These are phyloP conservation scores for Brassica incana DNA, from an alignment of 345 rosid genomes.

Conservation along the genomic window DNA sequence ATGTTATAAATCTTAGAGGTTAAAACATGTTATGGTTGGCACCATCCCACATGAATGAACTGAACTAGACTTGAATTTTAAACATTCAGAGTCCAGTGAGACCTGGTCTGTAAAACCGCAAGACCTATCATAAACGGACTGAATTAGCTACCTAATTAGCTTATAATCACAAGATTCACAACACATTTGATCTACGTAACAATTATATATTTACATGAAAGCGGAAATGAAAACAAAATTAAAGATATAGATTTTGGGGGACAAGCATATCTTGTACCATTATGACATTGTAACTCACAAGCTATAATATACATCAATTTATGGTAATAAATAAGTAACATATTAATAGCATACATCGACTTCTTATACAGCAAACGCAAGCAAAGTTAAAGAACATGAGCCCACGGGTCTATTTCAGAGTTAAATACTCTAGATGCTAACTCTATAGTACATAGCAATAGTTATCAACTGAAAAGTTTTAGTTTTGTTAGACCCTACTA, in stretches of 20 bases:
- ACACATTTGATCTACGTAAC: neutral
- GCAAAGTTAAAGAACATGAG: slow-evolving; percentile 12
- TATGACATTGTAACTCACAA: slow-evolving; percentile 1
- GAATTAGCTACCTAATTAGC: neutral
- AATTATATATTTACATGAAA: neutral
- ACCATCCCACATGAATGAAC: neutral
- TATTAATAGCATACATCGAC: neutral
- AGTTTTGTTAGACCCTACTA: neutral
- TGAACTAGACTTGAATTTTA: neutral
- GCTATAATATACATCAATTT: slow-evolving; percentile 1
- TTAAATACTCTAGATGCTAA: slow-evolving; percentile 15
- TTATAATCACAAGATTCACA: neutral
- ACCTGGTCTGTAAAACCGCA: neutral
- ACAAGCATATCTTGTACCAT: slow-evolving; percentile 5
- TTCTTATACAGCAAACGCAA: neutral
- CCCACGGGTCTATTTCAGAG: slow-evolving; percentile 11
- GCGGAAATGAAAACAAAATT: neutral
- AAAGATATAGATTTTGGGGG: neutral
- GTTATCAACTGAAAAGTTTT: neutral
- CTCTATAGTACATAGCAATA: slow-evolving; percentile 2
- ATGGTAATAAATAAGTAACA: neutral
- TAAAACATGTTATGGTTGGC: neutral
- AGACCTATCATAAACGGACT: neutral
- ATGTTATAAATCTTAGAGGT: no score
- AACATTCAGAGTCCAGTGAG: neutral